Conservation (phyloP, 192 early-diverging fungal species). For the Backusella macrospora region DNA sequence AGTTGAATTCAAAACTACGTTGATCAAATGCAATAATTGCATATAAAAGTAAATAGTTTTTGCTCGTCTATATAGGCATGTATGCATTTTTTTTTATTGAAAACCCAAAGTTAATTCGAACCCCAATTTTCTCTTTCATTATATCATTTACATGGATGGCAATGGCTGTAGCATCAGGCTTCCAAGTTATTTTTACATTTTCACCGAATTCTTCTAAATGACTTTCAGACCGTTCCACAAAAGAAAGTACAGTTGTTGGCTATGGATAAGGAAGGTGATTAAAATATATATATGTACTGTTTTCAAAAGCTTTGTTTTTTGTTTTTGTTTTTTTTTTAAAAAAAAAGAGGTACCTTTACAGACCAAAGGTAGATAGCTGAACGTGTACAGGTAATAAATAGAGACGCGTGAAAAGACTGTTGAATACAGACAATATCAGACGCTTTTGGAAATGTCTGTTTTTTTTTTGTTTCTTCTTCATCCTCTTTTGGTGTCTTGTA, state of each 20-base stretch:
- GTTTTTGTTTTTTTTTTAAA: not conserved
- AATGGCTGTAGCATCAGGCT: conserved; percentile 64
- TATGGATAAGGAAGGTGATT: conserved; percentile 28
- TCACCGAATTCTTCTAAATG: conserved; percentile 75
- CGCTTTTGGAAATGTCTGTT: conserved; percentile 31
- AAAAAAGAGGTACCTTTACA: conserved; percentile 53
- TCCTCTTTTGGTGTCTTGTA: conserved; percentile 23
- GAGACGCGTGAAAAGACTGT: conserved; percentile 50
- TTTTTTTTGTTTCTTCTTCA: conserved; percentile 31
- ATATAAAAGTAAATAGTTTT: conserved; percentile 76
- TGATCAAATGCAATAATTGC: conserved; percentile 55
- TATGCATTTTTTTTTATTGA: not conserved
- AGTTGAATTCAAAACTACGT: conserved; percentile 60
- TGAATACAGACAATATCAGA: conserved; percentile 51
- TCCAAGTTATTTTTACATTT: conserved; percentile 74
- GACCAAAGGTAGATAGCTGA: conserved; percentile 69
- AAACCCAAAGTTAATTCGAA: too few species aligned
- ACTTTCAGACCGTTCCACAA: conserved; percentile 60
- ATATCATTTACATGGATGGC: conserved; percentile 61
- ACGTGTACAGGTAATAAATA: conserved; percentile 64
- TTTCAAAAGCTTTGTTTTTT: not conserved
- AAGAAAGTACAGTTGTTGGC: conserved; percentile 69
- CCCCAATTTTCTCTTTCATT: not conserved
- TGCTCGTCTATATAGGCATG: conserved; percentile 52
- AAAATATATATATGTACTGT: not conserved